Conservation (phyloP, 2,329 filamentous ascomycete species). For the Colletotrichum spaethianum region DNA sequence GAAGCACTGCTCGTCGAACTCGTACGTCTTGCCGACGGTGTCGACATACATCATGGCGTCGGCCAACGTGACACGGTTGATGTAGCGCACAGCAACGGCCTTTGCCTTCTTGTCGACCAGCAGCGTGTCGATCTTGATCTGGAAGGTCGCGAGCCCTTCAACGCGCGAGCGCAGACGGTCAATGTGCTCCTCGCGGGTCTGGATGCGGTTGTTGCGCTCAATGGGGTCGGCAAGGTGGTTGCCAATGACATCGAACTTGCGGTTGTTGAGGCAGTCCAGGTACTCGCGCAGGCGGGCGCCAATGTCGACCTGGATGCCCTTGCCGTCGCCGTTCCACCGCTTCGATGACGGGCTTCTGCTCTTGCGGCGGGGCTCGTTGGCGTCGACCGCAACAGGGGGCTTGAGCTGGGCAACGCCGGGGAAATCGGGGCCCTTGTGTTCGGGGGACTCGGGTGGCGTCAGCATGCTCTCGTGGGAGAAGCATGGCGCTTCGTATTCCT, state of each 20-base stretch:
- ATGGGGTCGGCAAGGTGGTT: constrained; percentile 34
- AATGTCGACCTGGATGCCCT: constrained; percentile 36
- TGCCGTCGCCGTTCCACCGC: constrained; percentile 32
- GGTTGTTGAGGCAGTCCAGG: constrained; percentile 37
- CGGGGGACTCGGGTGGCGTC: constrained; percentile 10
- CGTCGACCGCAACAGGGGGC: background rate
- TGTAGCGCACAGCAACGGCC: constrained; percentile 32
- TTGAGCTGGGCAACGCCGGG: background rate
- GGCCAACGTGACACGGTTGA: constrained; percentile 28
- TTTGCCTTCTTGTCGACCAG: constrained; percentile 29
- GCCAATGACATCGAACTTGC: constrained; percentile 29
- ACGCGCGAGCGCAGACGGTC: constrained; percentile 23
- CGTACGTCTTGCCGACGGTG: constrained; percentile 11
- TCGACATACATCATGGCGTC: constrained; percentile 3
- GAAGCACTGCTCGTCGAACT: constrained; percentile 39
- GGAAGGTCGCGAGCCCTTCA: constrained; percentile 18
- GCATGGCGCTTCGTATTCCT: constrained; percentile 36
- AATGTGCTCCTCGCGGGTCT: constrained; percentile 36
- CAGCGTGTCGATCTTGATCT: constrained; percentile 36
- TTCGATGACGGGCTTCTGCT: constrained; percentile 14
- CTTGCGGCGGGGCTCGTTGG: constrained; percentile 9
- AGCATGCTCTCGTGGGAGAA: constrained; percentile 34
- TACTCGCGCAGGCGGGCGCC: constrained; percentile 37
- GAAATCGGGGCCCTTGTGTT: background rate
- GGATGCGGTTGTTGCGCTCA: constrained; percentile 25